Conservation (phyloP, 345 rosid genomes). For the Eucalyptus pauciflora region DNA sequence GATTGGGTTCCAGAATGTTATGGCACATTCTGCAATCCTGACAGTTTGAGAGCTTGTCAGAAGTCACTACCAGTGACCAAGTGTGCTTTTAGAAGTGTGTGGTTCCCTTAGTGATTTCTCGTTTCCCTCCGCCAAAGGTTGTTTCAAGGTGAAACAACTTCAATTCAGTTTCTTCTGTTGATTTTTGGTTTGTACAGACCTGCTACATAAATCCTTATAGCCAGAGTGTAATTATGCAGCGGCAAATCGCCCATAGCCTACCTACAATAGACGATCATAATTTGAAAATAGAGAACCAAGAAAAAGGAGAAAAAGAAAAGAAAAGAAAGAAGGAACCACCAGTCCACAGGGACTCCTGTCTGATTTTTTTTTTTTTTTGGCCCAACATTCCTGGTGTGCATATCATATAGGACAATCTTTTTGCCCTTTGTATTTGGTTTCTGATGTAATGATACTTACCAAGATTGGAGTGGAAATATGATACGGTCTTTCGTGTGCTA, state of each 20-base stretch:
- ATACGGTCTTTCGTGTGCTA: slow-evolving; percentile 40
- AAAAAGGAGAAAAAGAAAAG: neutral
- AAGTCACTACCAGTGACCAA: slow-evolving; percentile 1
- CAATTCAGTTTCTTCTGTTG: slow-evolving; percentile 19
- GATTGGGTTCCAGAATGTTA: slow-evolving; percentile 38
- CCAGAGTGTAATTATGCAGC: slow-evolving; percentile 47
- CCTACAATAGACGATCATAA: neutral
- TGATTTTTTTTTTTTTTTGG: slow-evolving; percentile 1
- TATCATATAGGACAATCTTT: neutral
- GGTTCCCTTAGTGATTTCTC: slow-evolving; percentile 23
- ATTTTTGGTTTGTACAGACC: slow-evolving; percentile 55
- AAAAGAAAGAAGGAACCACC: slow-evolving; percentile 34
- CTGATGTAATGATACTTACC: slow-evolving; percentile 36
- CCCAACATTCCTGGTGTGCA: neutral
- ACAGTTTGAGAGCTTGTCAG: neutral
- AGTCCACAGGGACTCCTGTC: slow-evolving; percentile 22
- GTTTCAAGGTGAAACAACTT: neutral
- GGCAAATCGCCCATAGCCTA: slow-evolving; percentile 51
- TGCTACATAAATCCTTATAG: slow-evolving; percentile 12
- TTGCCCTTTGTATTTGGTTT: slow-evolving; percentile 1
- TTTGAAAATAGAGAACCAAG: neutral
- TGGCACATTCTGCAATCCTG: slow-evolving; percentile 60
- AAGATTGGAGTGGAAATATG: slow-evolving; percentile 33
- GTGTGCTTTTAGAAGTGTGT: slow-evolving; percentile 30
- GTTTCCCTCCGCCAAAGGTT: slow-evolving; percentile 12